Evolutionary conservation across 2,329 filamentous ascomycete genomes (phyloP).

Genomic region (Fusarium acutatum): DNA sequence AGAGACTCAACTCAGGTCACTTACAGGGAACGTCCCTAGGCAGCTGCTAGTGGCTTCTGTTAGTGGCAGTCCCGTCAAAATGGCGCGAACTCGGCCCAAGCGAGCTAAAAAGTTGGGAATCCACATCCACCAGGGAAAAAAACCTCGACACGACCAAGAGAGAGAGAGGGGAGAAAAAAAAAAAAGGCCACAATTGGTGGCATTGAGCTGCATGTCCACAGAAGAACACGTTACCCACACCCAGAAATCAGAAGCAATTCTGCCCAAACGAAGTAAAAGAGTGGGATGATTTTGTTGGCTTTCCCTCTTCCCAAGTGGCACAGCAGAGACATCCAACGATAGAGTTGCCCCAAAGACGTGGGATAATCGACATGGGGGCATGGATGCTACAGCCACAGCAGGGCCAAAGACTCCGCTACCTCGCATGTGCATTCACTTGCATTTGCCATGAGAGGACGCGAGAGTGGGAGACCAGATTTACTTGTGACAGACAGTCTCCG

Average conservation of each 20-base stretch:
- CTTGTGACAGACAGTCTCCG: constrained; percentile 15
- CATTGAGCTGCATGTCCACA: constrained; percentile 8
- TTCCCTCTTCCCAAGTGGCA: background rate
- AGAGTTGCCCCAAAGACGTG: constrained; percentile 5
- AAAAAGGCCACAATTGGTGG: constrained; percentile 32
- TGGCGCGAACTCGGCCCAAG: constrained; percentile 24
- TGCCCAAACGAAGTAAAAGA: constrained; percentile 1
- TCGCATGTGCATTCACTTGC: constrained; percentile 28
- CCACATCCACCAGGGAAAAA: constrained; percentile 13
- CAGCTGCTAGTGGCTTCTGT: background rate
- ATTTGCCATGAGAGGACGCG: constrained; percentile 6
- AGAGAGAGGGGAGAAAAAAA: background rate
- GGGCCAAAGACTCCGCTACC: constrained; percentile 24
- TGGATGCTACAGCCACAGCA: background rate
- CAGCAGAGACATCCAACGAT: constrained; percentile 7
- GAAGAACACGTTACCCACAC: constrained; percentile 27
- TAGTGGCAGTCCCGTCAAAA: constrained; percentile 16
- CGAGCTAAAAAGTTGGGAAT: constrained; percentile 20
- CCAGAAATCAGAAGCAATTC: background rate
- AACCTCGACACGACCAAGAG: constrained; percentile 4
- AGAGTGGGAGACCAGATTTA: constrained; percentile 6
- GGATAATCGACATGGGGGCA: constrained; percentile 1
- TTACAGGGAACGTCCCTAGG: constrained; percentile 15
- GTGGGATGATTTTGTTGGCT: constrained; percentile 5
- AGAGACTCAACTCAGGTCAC: constrained; percentile 5